These are phyloP conservation scores for Bocquillonia castaneifolia DNA, from an alignment of 441 rosid species.

Conservation along the genomic window DNA sequence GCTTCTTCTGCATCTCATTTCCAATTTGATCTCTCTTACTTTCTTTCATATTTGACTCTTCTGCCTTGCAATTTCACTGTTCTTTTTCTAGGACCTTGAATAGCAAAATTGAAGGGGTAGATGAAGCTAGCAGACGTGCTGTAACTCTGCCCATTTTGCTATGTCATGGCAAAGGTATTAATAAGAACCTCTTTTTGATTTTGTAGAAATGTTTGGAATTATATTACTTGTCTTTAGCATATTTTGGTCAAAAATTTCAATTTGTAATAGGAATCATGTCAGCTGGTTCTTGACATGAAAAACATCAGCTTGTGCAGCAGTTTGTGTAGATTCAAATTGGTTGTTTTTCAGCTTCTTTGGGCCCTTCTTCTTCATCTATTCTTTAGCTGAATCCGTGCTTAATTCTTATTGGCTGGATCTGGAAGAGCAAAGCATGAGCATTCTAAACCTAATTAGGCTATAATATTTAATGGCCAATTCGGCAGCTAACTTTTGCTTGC, in stretches of 20 bases:
- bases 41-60: slow-evolving; percentile 6
- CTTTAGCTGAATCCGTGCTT: too few relatives aligned
- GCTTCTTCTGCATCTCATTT: slow-evolving; percentile 21
- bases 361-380: too few relatives aligned
- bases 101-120: slow-evolving; percentile 46
- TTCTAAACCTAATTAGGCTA: background rate
- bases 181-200: background rate
- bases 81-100: slow-evolving; percentile 47
- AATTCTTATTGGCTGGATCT: too few relatives aligned
- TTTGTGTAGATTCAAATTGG: background rate
- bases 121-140: slow-evolving; percentile 58
- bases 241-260: background rate
- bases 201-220: background rate
- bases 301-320: background rate
- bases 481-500: slow-evolving; percentile 3
- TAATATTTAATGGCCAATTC: background rate
- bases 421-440: too few relatives aligned
- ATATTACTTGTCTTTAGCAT: slow-evolving; percentile 11
- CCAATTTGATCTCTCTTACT: slow-evolving; percentile 7
- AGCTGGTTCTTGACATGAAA: background rate
- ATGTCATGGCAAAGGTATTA: slow-evolving; percentile 80
- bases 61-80: slow-evolving; percentile 4
- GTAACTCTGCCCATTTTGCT: slow-evolving; percentile 71
- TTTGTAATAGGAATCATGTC: background rate
- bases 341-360: too few relatives aligned